Evolutionary conservation across 345 rosid species (phyloP), one percentile per base, ranked within the genome.

Genomic region (Brassica cretica): DNA sequence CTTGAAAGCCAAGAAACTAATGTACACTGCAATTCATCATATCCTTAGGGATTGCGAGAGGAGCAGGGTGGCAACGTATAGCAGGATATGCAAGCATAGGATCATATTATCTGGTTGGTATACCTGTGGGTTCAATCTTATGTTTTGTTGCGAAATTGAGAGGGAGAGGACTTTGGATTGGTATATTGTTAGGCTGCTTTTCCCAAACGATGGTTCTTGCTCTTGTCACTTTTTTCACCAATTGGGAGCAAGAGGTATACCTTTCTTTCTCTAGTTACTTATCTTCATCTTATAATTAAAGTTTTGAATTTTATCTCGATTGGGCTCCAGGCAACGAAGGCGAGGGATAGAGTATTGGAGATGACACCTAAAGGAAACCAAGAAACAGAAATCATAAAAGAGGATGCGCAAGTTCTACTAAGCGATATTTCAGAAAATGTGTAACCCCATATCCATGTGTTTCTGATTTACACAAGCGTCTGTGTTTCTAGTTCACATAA

Each of bases 221-320:
- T 46, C 6, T 89, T 12, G 84, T 91, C 10, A 81, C 91, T 4
- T 16, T 18, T 3, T 44, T 80, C 37, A 87, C 90, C 8, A 74
- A 86, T 77, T 89, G 97, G 97, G 74, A 84, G 56, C 77, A 84
- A 44, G 89, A 86, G 91, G 92, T 87, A 69, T 24, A n/a, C 14
- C 4, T 14, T 69, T 21, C 10, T 0, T 39, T 51, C 37, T 71
- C 14, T 64, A 44, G 7, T 33, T 19, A 3, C 5, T 6, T 16
- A 16, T 67, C 32, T 46, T 73, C 2, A 3, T 14, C 56, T n/a
- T 68, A 8, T n/a, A 8, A 9, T 66, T 35, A 15, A 30, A 2
- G 39, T 35, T 59, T 35, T 25, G 35, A 55, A 35, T 81, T 11
- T 71, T 16, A 5, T 66, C 25, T 70, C 5, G 61, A 4, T 24